Evolutionary conservation across 768 basidiomycete species (phyloP), one percentile per base, ranked within the genome.

Genomic region (Stropharia rugosoannulata): DNA sequence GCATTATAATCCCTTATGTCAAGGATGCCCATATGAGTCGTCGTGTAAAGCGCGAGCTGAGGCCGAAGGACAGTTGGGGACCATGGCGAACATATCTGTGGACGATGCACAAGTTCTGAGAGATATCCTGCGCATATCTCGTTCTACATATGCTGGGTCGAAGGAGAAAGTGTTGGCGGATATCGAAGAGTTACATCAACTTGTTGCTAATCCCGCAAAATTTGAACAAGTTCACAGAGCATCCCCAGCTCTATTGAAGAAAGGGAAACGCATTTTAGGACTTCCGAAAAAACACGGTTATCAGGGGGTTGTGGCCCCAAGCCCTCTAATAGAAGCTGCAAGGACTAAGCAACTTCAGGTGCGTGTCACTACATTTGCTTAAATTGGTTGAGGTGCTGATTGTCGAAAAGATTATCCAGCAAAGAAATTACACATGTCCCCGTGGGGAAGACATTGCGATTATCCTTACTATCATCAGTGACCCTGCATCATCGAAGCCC

Each of bases 1-100:
- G 79, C 79, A 81, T 61, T 74, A 76, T 43, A 82, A 82, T 37
- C 78, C 80, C 6, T 64, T 77, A 6, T 82, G 80, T 56, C 71
- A 70, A 15, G 68, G 70, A 4, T 82, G 80, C 56, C 71, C 70
- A 9, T 81, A 70, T 57, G 66, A 74, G 49, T 22, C 63, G 7
- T 70, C 70, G 18, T 81, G 80, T 55, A 66, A 67, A 57, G 41
- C 59, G 12, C 68, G 64, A 16, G 69, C 77, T 10, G 47, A 73
- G 13, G 52, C 66, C n/a, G 64, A 73, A 37, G 75, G 75, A 5
- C 65, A 66, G 46, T 58, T 82, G 11, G 80, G 80, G 40, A 69
- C 63, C 16, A 79, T 80, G 55, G 77, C 79, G 0, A 80, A 81
- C 61, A 71, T 82, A 15, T 77, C 77, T n/a, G 66, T 78, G 37